phyloP scores from a whole-genome alignment of 1,284 basidiomycete genomes.

The Takashimella koratensis region DNA sequence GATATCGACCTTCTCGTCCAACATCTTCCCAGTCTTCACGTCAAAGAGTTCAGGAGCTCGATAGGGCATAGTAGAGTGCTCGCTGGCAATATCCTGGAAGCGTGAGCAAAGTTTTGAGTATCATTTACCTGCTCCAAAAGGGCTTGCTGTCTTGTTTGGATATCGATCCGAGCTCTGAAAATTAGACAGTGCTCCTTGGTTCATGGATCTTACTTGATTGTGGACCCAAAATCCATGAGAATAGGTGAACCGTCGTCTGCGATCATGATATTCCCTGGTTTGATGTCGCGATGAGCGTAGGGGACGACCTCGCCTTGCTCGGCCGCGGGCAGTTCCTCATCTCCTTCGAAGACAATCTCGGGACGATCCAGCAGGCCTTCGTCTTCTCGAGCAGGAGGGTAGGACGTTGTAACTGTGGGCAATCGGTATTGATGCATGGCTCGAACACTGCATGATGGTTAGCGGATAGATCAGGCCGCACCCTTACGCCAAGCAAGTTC shows the following conservation, averaged over 20 bases:
- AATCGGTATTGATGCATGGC: conserved; percentile 82
- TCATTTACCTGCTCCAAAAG: conserved; percentile 68
- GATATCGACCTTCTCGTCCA: conserved; percentile 95
- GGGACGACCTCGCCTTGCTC: conserved; percentile 59
- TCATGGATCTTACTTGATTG: conserved; percentile 37
- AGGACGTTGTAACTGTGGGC: conserved; percentile 37
- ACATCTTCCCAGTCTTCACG: conserved; percentile 76
- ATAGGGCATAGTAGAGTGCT: conserved; percentile 95
- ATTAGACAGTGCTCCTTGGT: not conserved
- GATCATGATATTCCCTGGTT: conserved; percentile 98
- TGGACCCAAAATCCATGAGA: conserved; percentile 97
- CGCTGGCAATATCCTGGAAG: conserved; percentile 78
- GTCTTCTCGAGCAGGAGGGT: conserved; percentile 29
- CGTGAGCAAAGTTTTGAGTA: not conserved
- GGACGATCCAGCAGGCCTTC: conserved; percentile 13
- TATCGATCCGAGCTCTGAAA: conserved; percentile 41
- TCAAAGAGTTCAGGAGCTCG: conserved; percentile 93
- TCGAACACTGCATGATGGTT: conserved; percentile 56
- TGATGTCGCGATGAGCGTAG: conserved; percentile 95
- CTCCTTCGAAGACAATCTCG: conserved; percentile 62
- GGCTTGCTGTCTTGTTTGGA: conserved; percentile 75
- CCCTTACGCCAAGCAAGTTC: conserved; percentile 75
- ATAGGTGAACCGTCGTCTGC: conserved; percentile 87
- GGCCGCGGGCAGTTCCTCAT: conserved; percentile 58
- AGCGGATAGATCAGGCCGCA: not conserved